Conservation (phyloP, 768 basidiomycete genomes). For the Suillus plorans region DNA sequence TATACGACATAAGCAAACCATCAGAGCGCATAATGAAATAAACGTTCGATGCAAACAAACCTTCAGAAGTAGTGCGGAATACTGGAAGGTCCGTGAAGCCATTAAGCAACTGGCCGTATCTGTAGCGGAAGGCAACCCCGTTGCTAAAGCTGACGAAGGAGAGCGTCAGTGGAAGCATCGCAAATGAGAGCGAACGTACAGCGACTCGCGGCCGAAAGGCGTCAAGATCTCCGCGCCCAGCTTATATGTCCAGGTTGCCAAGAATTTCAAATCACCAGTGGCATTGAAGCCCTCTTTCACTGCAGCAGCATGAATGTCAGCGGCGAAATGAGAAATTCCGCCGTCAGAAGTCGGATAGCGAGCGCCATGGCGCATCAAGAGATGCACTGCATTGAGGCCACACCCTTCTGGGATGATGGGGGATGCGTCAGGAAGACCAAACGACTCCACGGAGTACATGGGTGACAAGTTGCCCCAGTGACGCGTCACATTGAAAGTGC, state of each 20-base stretch:
- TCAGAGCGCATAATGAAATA: background rate
- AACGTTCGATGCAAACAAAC: constrained; percentile 14
- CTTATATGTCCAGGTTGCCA: constrained; percentile 48
- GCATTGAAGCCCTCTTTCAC: constrained; percentile 29
- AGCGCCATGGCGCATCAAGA: constrained; percentile 40
- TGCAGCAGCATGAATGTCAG: constrained; percentile 22
- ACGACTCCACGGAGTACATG: constrained; percentile 49
- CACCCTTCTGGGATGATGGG: constrained; percentile 48
- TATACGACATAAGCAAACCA: constrained; percentile 1
- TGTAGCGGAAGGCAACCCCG: constrained; percentile 43
- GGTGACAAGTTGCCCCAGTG: constrained; percentile 51
- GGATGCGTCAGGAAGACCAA: constrained; percentile 49
- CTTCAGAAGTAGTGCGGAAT: constrained; percentile 47
- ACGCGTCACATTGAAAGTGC: constrained; percentile 44
- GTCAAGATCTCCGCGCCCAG: constrained; percentile 47
- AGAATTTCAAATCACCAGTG: constrained; percentile 39
- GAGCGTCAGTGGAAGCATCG: background rate
- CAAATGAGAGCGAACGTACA: constrained; percentile 18
- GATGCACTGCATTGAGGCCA: constrained; percentile 44
- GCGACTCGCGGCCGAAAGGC: constrained; percentile 46
- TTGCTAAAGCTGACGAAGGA: constrained; percentile 35
- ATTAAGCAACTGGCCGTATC: constrained; percentile 47
- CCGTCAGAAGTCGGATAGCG: constrained; percentile 39
- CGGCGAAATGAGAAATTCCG: constrained; percentile 28
- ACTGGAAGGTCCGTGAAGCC: constrained; percentile 45